phyloP scores from a whole-genome alignment of 495 filamentous ascomycete genomes.

The Usnea hakonensis region DNA sequence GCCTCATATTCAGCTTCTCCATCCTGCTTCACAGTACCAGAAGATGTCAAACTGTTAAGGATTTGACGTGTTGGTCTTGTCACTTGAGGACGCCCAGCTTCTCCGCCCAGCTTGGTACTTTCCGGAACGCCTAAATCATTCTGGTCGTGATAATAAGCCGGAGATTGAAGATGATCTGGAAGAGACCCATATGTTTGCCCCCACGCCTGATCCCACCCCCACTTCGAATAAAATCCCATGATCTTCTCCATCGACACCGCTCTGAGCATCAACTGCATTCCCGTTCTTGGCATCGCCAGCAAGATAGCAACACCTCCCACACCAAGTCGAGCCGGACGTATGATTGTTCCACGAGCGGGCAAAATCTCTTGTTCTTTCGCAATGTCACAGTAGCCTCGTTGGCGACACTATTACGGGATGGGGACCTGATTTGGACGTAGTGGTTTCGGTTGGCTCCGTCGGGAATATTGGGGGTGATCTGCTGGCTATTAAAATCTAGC shows the following conservation, averaged over 20 bases:
- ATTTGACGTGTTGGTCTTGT: not conserved
- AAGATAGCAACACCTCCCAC: not conserved
- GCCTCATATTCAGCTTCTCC: not conserved
- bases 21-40: not conserved
- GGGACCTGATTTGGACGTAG: not conserved
- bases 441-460: not conserved
- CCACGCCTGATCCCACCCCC: not conserved
- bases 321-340: not conserved
- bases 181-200: not conserved
- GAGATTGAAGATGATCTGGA: not conserved
- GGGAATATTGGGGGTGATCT: slow-evolving; percentile 5
- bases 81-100: not conserved
- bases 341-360: not conserved
- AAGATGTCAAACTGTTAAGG: not conserved
- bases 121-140: not conserved
- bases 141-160: not conserved
- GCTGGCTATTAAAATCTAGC: not conserved
- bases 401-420: not conserved
- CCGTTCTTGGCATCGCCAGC: not conserved
- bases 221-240: not conserved
- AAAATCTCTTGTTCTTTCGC: not conserved
- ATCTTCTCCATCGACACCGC: not conserved
- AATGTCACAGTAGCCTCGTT: not conserved
- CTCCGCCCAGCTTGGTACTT: not conserved
- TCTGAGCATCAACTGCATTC: slow-evolving; percentile 2